phyloP scores from a whole-genome alignment of 768 basidiomycete genomes.

The Boletus reticuloceps region DNA sequence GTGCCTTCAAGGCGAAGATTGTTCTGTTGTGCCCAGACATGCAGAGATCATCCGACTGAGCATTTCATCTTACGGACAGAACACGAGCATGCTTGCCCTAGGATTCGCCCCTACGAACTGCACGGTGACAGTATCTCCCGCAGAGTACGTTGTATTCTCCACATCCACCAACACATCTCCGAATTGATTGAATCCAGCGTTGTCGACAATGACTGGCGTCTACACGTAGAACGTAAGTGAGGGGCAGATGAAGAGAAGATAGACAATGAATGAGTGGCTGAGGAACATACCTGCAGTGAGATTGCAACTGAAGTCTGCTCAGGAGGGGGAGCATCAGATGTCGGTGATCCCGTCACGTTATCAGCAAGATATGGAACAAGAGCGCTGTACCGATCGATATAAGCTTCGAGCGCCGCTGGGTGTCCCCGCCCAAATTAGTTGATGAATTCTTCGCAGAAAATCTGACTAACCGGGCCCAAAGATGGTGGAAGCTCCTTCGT shows the following conservation, averaged over 20 bases:
- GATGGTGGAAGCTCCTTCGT: constrained; percentile 79
- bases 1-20: constrained; percentile 73
- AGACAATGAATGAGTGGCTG: not conserved
- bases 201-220: constrained; percentile 63
- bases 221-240: constrained; percentile 20
- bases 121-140: constrained; percentile 57
- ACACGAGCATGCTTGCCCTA: constrained; percentile 43
- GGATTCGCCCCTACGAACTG: constrained; percentile 78
- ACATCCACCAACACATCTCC: constrained; percentile 63
- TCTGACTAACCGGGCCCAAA: constrained; percentile 66
- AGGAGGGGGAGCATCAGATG: constrained; percentile 62
- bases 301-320: constrained; percentile 66
- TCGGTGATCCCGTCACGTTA: constrained; percentile 41
- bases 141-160: constrained; percentile 44
- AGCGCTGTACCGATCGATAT: constrained; percentile 70
- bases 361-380: constrained; percentile 63
- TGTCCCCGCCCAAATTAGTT: not conserved
- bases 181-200: constrained; percentile 53
- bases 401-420: constrained; percentile 73
- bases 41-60: not conserved
- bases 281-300: constrained; percentile 52
- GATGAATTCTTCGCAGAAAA: not conserved
- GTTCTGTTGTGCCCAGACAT: constrained; percentile 45
- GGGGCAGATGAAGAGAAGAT: not conserved
- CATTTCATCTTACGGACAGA: not conserved